phyloP scores from a whole-genome alignment of 75 land plant species.

The Azolla pinnata region DNA sequence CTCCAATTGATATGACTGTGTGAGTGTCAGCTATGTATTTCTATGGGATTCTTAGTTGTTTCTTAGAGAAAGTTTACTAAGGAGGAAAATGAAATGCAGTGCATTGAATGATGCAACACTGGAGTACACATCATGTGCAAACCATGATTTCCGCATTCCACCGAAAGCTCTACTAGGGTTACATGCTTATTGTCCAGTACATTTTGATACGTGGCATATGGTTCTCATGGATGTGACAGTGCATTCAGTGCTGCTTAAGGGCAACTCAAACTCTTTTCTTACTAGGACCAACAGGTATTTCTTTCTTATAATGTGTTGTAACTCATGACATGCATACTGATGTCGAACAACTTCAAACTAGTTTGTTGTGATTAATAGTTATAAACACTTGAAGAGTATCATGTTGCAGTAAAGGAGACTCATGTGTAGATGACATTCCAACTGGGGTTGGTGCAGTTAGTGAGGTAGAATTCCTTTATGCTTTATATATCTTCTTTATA shows the following conservation, averaged over 20 bases:
- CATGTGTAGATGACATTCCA: background rate
- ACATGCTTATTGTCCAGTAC: constrained; percentile 74
- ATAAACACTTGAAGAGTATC: no score
- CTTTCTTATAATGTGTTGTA: no score
- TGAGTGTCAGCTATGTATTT: constrained; percentile 21
- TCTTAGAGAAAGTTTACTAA: no score
- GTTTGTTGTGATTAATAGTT: no score
- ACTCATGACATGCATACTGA: no score
- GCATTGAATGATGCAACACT: constrained; percentile 24
- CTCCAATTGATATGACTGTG: constrained; percentile 38
- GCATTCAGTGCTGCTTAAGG: constrained; percentile 43
- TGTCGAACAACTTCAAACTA: no score
- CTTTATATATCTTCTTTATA: no score
- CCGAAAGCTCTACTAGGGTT: constrained; percentile 63
- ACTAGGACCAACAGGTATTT: no score
- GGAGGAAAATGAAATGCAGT: constrained; percentile 15
- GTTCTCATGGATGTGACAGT: constrained; percentile 62
- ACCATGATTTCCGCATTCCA: constrained; percentile 71
- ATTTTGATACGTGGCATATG: constrained; percentile 76
- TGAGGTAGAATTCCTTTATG: background rate
- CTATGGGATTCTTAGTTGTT: background rate
- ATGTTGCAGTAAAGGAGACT: background rate
- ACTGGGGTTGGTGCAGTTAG: background rate
- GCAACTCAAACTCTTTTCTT: constrained; percentile 9
- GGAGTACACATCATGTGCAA: constrained; percentile 40